Evolutionary conservation across 495 filamentous ascomycete species (phyloP), one percentile per base, ranked within the genome.

Genomic region (Xylona heveae): DNA sequence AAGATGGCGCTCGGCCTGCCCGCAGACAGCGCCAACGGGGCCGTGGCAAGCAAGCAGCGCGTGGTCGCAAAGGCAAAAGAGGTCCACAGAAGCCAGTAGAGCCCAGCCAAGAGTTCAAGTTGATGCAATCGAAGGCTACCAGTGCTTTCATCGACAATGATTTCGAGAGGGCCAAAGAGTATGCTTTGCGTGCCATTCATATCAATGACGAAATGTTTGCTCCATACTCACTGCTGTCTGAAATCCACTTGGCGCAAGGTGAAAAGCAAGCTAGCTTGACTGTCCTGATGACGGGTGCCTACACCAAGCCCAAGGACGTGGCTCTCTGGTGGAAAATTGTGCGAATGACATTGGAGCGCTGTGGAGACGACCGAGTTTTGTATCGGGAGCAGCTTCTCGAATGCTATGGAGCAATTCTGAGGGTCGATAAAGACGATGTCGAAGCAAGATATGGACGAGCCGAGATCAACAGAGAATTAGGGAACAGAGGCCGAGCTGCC

Each of bases 201-300:
- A 62, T 73, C 42, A 91, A 92, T 45, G 76, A 78, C 9, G 83
- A 91, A 47, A 78, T 82, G 34, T 75, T 76, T 38, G 59, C 66
- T 14, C 75, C 82, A 18, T 82, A 85, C 64, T 68, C 65, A 13
- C 49, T 85, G 19, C 48, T 88, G 7, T 74, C 78, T 0, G 67
- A 80, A 19, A 70, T 84, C 29, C 70, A 76, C 42, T 48, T 70
- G 24, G 68, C 73, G 34, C 59, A 71, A 39, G 77, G 74, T 3
- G 60, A 80, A 27, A 59, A 64, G 24, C 62, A 73, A 35, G 68
- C 77, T 33, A 67, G 77, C 7, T 45, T 82, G 20, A 62, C 60
- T 14, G 76, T 74, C 36, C 51, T 76, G 19, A 67, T 76, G 37
- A 67, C 62, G 28, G 79, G 79, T 28, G 77, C 78, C 20, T 71